Evolutionary conservation across 768 basidiomycete species (phyloP).

Genomic region (Bullera alba): DNA sequence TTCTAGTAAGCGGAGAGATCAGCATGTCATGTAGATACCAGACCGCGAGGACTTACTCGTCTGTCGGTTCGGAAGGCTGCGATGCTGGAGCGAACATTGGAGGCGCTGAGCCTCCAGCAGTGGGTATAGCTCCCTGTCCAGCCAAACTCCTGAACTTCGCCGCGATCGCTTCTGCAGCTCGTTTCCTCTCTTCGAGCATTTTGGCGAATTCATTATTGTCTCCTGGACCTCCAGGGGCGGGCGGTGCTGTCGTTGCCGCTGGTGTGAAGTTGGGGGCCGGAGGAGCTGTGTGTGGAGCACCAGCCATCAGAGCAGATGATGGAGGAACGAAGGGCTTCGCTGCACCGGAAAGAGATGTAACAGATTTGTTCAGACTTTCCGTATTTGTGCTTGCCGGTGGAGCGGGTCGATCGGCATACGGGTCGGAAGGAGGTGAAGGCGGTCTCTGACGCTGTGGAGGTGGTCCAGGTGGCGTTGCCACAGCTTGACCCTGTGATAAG

Average conservation of each 20-base stretch:
- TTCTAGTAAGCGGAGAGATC: slow-evolving; percentile 6
- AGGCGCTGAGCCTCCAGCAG: slow-evolving; percentile 9
- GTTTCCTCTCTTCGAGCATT: slow-evolving; percentile 29
- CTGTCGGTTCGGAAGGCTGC: slow-evolving; percentile 8
- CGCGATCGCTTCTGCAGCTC: slow-evolving; percentile 43
- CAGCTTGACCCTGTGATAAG: slow-evolving; percentile 17
- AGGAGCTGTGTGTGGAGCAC: neutral
- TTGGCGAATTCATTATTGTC: slow-evolving; percentile 24
- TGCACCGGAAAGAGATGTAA: no score
- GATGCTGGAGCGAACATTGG: slow-evolving; percentile 4
- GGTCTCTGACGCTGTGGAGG: no score
- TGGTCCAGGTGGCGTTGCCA: no score
- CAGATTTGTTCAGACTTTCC: no score
- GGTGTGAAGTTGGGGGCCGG: neutral
- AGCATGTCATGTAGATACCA: neutral
- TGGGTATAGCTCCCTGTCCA: slow-evolving; percentile 11
- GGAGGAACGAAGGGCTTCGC: slow-evolving; percentile 4
- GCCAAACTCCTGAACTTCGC: slow-evolving; percentile 29
- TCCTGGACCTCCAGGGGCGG: no score
- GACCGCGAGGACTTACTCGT: slow-evolving; percentile 33
- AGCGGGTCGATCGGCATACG: no score
- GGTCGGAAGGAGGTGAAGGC: no score
- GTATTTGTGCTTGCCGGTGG: no score
- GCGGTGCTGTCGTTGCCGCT: neutral
- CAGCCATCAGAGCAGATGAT: neutral